These are phyloP conservation scores for Suhomyces guaymorum DNA, from an alignment of 1,139 yeast genomes.

Conservation along the genomic window DNA sequence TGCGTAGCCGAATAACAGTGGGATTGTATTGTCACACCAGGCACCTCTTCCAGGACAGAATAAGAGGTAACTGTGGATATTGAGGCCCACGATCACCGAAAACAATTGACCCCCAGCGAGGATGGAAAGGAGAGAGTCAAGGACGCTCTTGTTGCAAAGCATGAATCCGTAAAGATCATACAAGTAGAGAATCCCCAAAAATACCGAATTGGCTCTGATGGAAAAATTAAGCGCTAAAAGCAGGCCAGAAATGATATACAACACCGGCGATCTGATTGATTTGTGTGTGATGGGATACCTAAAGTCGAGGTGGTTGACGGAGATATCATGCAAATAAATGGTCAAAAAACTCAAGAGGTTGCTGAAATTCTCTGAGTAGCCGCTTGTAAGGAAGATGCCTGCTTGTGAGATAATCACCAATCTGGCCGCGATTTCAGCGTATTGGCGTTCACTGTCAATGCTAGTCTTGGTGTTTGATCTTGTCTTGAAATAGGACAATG, in stretches of 20 bases:
- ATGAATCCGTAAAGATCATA: slow-evolving; percentile 49
- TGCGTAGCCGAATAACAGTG: slow-evolving; percentile 71
- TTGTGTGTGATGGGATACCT: slow-evolving; percentile 15
- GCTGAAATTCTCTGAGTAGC: slow-evolving; percentile 78
- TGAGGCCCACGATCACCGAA: slow-evolving; percentile 44
- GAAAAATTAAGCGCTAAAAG: slow-evolving; percentile 58
- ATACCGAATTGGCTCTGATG: slow-evolving; percentile 72
- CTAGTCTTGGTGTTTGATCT: slow-evolving; percentile 9
- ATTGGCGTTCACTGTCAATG: slow-evolving; percentile 1
- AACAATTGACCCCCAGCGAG: slow-evolving; percentile 59
- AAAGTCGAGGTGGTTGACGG: slow-evolving; percentile 24
- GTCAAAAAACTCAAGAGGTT: slow-evolving; percentile 67
- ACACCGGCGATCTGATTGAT: slow-evolving; percentile 10
- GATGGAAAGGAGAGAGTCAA: slow-evolving; percentile 32
- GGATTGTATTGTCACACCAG: slow-evolving; percentile 68
- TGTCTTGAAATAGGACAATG: slow-evolving; percentile 25
- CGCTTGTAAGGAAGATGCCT: slow-evolving; percentile 72
- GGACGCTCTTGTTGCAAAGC: slow-evolving; percentile 16
- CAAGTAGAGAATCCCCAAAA: slow-evolving; percentile 69
- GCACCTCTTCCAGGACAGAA: slow-evolving; percentile 68
- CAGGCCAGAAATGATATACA: slow-evolving; percentile 57
- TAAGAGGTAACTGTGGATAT: slow-evolving; percentile 51
- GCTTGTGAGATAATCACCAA: slow-evolving; percentile 62
- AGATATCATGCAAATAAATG: slow-evolving; percentile 49
- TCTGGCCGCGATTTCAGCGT: slow-evolving; percentile 8